These are phyloP conservation scores for Diaporthe destruens DNA, from an alignment of 2,329 filamentous ascomycete species.

Conservation along the genomic window DNA sequence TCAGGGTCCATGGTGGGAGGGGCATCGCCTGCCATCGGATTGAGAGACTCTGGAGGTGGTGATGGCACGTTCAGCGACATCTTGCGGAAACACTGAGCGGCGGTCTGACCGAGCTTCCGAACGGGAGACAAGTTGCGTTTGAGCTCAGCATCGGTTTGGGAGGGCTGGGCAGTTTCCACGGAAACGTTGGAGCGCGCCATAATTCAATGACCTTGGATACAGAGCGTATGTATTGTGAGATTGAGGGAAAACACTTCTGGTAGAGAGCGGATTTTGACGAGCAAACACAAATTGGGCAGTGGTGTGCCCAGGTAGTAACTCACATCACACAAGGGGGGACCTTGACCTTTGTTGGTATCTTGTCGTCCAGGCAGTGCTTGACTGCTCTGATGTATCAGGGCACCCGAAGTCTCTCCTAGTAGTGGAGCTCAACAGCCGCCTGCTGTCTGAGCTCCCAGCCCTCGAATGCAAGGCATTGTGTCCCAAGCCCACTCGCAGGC, in stretches of 20 bases:
- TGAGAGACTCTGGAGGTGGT: background rate
- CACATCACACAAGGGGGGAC: background rate
- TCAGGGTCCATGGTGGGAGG: background rate
- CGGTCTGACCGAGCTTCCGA: background rate
- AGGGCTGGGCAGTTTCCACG: background rate
- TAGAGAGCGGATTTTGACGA: background rate
- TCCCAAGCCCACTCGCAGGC: background rate
- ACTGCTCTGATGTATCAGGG: background rate
- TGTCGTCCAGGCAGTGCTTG: background rate
- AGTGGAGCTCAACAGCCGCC: background rate
- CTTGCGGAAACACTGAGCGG: background rate
- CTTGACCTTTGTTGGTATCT: background rate
- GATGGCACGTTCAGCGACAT: constrained; percentile 13
- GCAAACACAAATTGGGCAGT: too few species aligned
- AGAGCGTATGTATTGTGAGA: background rate
- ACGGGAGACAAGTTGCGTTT: background rate
- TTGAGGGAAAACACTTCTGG: background rate
- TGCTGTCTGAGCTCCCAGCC: background rate
- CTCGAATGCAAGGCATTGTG: background rate
- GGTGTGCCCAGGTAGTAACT: background rate
- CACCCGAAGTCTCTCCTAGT: background rate
- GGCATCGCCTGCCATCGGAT: background rate
- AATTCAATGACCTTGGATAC: background rate
- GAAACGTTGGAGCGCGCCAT: background rate
- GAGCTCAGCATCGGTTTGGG: background rate